Percentiles rank a stretch among this genome's conserved stretches.
These are phyloP conservation scores for Hirsutella thompsonii DNA, from an alignment of 2,329 filamentous ascomycete genomes.

Conservation along the genomic window DNA sequence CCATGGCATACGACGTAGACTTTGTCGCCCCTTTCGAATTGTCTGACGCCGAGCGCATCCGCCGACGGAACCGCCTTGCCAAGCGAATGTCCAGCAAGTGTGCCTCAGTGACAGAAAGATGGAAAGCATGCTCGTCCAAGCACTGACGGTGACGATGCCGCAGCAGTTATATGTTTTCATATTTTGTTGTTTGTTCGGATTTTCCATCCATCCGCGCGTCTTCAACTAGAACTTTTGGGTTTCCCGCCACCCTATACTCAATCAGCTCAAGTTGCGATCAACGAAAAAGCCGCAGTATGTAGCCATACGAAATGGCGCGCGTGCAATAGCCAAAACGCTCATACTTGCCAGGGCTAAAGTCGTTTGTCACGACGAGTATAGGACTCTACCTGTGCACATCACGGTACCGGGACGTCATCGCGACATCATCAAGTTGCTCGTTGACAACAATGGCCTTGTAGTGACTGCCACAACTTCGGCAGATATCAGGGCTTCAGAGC, in stretches of 20 bases:
- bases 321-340: neutral
- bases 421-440: no score
- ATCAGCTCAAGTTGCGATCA: neutral
- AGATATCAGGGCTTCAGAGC: neutral
- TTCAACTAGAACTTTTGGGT: no score
- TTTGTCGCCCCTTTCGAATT: neutral
- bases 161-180: no score
- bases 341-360: neutral
- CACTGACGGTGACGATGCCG: no score
- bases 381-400: neutral
- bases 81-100: neutral
- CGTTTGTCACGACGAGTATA: neutral
- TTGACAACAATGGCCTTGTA: no score
- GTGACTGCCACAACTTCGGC: no score
- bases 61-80: neutral
- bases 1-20: no score
- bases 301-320: neutral
- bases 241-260: no score
- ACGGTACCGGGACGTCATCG: no score
- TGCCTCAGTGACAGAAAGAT: neutral
- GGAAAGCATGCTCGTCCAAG: neutral
- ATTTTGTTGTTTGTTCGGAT: no score
- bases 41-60: neutral
- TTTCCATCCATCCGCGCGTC: no score
- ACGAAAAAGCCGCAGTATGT: neutral